A percentile compares a stretch with the other conserved stretches of the same genome.
Evolutionary conservation across 176 grass and related monocot species (phyloP).

Genomic region (Tillandsia fasciculata): DNA sequence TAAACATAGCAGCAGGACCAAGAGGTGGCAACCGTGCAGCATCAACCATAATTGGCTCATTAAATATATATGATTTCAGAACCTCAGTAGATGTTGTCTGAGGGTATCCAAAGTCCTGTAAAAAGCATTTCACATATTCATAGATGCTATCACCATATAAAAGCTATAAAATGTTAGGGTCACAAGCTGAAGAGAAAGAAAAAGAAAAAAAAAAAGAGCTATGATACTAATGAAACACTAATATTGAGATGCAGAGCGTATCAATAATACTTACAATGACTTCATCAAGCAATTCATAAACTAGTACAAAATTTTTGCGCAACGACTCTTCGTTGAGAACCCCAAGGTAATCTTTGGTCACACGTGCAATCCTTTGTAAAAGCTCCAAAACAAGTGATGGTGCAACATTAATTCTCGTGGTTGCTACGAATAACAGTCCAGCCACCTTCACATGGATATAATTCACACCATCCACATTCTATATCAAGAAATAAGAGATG

Average conservation of each 20-base stretch:
- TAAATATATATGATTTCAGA: slow-evolving; percentile 94
- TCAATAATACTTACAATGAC: slow-evolving; percentile 67
- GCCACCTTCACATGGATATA: slow-evolving; percentile 97
- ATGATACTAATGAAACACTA: not conserved
- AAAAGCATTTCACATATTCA: slow-evolving; percentile 25
- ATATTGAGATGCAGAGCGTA: not conserved
- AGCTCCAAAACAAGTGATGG: slow-evolving; percentile 96
- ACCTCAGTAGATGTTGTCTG: slow-evolving; percentile 97
- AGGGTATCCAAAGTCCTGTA: slow-evolving; percentile 91
- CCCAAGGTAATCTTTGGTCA: slow-evolving; percentile 91
- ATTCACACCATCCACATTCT: slow-evolving; percentile 98
- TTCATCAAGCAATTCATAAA: slow-evolving; percentile 98
- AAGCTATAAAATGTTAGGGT: not conserved
- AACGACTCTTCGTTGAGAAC: slow-evolving; percentile 93
- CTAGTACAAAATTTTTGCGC: slow-evolving; percentile 88
- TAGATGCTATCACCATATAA: slow-evolving; percentile 1
- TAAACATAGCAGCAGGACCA: slow-evolving; percentile 97
- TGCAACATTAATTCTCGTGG: slow-evolving; percentile 87
- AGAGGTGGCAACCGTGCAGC: slow-evolving; percentile 73
- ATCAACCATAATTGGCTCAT: slow-evolving; percentile 97
- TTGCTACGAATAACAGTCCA: slow-evolving; percentile 91
- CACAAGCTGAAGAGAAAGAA: not conserved
- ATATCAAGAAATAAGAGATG: slow-evolving; percentile 3
- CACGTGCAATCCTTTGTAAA: slow-evolving; percentile 96
- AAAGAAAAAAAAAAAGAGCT: not conserved